A percentile compares a stretch with the other conserved stretches of the same genome.
Evolutionary conservation across 2,329 filamentous ascomycete species (phyloP).

Genomic region (Verruconis gallopava): DNA sequence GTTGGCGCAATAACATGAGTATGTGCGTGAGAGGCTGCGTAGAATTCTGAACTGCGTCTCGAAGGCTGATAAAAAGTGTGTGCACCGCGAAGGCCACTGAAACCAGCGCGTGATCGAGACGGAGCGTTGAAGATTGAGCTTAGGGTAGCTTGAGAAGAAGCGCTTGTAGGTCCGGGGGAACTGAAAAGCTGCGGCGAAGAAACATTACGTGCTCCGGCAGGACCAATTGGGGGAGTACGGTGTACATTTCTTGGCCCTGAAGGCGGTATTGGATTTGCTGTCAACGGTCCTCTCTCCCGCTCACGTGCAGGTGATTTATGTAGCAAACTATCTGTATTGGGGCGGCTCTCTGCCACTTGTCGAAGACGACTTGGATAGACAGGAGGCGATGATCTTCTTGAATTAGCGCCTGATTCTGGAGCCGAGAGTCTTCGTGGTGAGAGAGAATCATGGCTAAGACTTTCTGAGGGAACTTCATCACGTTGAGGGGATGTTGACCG

Average conservation of each 20-base stretch:
- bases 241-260: conserved; percentile 26
- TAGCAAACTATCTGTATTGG: conserved; percentile 17
- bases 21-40: conserved; percentile 1
- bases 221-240: conserved; percentile 27
- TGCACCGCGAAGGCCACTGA: conserved; percentile 23
- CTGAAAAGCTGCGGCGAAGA: conserved; percentile 28
- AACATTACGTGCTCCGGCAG: conserved; percentile 23
- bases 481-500: conserved; percentile 44
- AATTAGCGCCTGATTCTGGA: conserved; percentile 42
- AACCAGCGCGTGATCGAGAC: conserved; percentile 23
- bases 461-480: conserved; percentile 36
- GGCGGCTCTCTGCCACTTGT: conserved; percentile 16
- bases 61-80: conserved; percentile 5
- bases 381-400: conserved; percentile 48
- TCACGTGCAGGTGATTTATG: conserved; percentile 9
- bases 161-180: conserved; percentile 24
- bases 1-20: conserved; percentile 1
- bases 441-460: conserved; percentile 13
- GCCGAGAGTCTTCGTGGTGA: conserved; percentile 31
- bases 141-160: conserved; percentile 12
- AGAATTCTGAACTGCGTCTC: conserved; percentile 6
- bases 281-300: conserved; percentile 14
- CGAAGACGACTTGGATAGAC: conserved; percentile 41
- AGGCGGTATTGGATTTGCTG: conserved; percentile 21
- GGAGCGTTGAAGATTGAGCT: conserved; percentile 26